A percentile compares a stretch with the other conserved stretches of the same genome.
These are phyloP conservation scores for Barnettozyma sp. DNA, from an alignment of 805 yeast genomes.

Conservation along the genomic window DNA sequence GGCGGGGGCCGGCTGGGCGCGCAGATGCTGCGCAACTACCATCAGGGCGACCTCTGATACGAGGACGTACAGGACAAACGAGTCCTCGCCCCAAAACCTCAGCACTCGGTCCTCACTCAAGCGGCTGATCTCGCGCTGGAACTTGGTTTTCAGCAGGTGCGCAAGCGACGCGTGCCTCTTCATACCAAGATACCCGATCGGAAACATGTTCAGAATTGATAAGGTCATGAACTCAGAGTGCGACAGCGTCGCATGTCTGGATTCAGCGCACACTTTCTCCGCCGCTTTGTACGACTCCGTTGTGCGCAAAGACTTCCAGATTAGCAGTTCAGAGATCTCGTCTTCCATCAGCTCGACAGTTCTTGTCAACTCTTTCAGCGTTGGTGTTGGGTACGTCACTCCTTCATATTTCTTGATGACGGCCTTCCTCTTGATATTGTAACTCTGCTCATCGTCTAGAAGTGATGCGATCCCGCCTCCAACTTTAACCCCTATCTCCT, in stretches of 20 bases:
- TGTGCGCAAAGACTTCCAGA: conserved; percentile 35
- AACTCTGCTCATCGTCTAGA: conserved; percentile 3
- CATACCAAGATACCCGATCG: conserved; percentile 57
- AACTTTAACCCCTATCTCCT: conserved; percentile 8
- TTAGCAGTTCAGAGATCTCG: conserved; percentile 27
- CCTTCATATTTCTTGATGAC: conserved; percentile 4
- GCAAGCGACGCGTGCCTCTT: conserved; percentile 49
- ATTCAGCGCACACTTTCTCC: conserved; percentile 30
- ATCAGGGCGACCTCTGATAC: conserved; percentile 56
- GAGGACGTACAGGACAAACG: conserved; percentile 50
- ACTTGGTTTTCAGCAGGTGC: conserved; percentile 31
- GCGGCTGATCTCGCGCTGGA: conserved; percentile 27
- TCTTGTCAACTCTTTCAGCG: conserved; percentile 9
- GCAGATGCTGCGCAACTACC: conserved; percentile 42
- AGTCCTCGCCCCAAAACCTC: conserved; percentile 53
- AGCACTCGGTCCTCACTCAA: conserved; percentile 37
- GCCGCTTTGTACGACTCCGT: conserved; percentile 43
- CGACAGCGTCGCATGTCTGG: conserved; percentile 39
- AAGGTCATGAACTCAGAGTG: conserved; percentile 33
- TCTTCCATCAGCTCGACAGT: conserved; percentile 22
- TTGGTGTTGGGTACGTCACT: conserved; percentile 5
- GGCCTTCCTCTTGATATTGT: not conserved
- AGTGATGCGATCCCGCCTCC: not conserved
- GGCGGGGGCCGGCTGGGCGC: no score
- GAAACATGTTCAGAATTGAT: conserved; percentile 35